phyloP scores from a whole-genome alignment of 768 basidiomycete species.

The Lentinula lateritia region DNA sequence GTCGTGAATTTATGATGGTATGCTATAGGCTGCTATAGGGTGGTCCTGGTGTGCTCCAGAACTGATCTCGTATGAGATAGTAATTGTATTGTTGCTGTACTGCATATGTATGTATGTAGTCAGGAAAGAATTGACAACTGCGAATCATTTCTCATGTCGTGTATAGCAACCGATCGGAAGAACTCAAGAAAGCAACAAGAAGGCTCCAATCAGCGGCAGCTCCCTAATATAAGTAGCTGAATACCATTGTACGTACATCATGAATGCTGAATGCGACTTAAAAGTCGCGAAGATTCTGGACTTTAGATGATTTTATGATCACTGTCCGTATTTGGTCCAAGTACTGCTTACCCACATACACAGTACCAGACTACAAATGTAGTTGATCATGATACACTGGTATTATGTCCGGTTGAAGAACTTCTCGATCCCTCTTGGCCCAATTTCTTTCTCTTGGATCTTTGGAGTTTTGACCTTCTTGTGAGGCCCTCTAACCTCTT shows the following conservation, averaged over 20 bases:
- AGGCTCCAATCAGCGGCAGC: too few species aligned
- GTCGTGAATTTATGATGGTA: neutral
- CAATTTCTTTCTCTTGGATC: slow-evolving; percentile 26
- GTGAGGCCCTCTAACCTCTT: slow-evolving; percentile 11
- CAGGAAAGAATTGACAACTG: too few species aligned
- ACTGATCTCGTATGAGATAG: neutral
- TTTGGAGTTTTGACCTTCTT: slow-evolving; percentile 11
- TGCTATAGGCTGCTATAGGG: too few species aligned
- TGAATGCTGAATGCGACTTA: too few species aligned
- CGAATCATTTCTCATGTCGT: neutral
- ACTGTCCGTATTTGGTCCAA: too few species aligned
- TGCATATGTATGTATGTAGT: too few species aligned
- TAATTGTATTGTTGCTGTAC: too few species aligned
- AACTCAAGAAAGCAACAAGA: too few species aligned
- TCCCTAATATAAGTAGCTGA: too few species aligned
- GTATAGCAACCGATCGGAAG: neutral
- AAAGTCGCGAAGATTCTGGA: neutral
- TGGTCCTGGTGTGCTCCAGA: neutral
- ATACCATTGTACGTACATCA: too few species aligned
- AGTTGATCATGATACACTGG: neutral
- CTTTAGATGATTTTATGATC: neutral
- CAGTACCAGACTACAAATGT: too few species aligned
- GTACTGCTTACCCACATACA: too few species aligned
- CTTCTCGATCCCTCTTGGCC: slow-evolving; percentile 30
- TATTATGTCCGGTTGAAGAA: slow-evolving; percentile 30